Conservation (phyloP, 2,329 filamentous ascomycete genomes). For the Neophaeococcomyces mojaviensis region DNA sequence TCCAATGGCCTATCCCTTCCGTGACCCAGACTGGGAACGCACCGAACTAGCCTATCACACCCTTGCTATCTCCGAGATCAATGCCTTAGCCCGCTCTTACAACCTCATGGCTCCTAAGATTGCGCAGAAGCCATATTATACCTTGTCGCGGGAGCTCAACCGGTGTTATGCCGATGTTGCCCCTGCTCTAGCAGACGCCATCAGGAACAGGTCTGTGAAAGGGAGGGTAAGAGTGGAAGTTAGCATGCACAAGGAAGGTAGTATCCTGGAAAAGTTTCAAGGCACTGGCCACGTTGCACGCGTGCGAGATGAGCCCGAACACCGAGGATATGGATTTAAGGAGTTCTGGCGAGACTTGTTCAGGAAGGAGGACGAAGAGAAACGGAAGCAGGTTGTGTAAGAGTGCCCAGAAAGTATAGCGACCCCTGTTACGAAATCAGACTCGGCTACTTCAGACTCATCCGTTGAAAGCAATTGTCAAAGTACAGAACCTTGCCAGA, state of each 20-base stretch:
- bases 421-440: background rate
- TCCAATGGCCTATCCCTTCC: constrained; percentile 56
- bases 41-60: constrained; percentile 68
- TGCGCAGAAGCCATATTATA: constrained; percentile 88
- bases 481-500: background rate
- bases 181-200: constrained; percentile 63
- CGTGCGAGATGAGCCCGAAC: constrained; percentile 64
- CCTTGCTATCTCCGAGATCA: constrained; percentile 69
- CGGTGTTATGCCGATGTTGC: constrained; percentile 82
- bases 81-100: constrained; percentile 74
- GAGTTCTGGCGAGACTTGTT: constrained; percentile 87
- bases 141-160: constrained; percentile 70
- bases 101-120: constrained; percentile 90
- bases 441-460: background rate
- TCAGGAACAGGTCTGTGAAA: constrained; percentile 58
- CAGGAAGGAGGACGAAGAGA: constrained; percentile 17
- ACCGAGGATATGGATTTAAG: constrained; percentile 70
- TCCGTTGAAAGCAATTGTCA: background rate
- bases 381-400: constrained; percentile 6
- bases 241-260: constrained; percentile 35
- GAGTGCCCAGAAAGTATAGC: background rate
- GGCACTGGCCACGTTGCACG: constrained; percentile 42
- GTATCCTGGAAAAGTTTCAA: constrained; percentile 57
- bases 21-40: constrained; percentile 68
- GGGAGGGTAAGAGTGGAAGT: constrained; percentile 38